Evolutionary conservation across 2,329 filamentous ascomycete species (phyloP), one percentile per base, ranked within the genome.

Genomic region (Penicillium corylophilum): DNA sequence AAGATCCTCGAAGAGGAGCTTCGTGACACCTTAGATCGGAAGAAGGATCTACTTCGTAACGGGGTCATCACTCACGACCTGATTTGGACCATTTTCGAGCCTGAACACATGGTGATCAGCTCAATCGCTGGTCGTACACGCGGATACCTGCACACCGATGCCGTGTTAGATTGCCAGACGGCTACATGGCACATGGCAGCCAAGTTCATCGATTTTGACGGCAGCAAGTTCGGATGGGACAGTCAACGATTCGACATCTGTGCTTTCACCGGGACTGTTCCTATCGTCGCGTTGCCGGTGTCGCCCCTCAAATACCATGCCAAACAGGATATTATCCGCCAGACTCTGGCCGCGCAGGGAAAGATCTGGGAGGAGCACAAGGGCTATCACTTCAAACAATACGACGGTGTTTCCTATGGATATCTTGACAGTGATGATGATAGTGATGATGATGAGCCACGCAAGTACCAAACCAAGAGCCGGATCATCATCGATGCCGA

Each of bases 11-110:
- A 75, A 41, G 72, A 74, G 16, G 81, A 84, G 59, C 72, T 85
- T 9, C 74, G 73, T 15, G 76, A 80, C 18, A 69, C 71, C 10
- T 79, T 84, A 47, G 73, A 76, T 45, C 70, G 75, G 0, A 77
- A 75, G 22, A 70, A 78, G 39, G 81, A 84, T 50, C 77, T 81
- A 46, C 70, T 81, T 33, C 48, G 53, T 65, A 81, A 83, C 53
- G 74, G 76, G 0, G 80, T 82, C 41, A 77, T 84, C 45, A 77
- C 77, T 0, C 82, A 77, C 45, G 71, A 77, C 12, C 75, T 83
- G 1, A 51, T 65, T 4, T 73, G 71, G 67, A 68, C 64, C 10
- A 62, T 70, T 71, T 80, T 63, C 18, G 69, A 69, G 46, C 69
- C 68, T 4, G 65, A 60, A 2, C 58, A 54, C 23, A 29, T 56